Base-by-base conservation (phyloP, 192 early-diverging fungal genomes). In the Cladochytrium replicatum region DNA sequence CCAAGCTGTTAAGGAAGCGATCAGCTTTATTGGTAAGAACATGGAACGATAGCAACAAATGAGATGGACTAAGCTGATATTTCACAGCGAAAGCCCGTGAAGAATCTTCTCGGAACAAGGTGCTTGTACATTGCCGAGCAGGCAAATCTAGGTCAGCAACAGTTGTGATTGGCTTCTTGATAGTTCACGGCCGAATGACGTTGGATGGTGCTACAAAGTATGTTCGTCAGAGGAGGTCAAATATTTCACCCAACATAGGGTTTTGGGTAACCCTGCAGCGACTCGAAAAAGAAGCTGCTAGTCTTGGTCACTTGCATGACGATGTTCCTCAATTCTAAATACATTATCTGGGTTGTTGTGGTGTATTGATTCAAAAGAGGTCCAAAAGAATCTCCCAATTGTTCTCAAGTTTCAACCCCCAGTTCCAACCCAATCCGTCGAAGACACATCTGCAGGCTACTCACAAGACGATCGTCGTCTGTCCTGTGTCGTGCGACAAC, bases 91-190 rank as follows among this genome's bases (percentile, higher is more conserved):
- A 50, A 40, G 65, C 72, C 48, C 25, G 58, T 52, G 27, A 57
- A 63, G 46, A 45, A 6, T 46, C 61, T 48, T 56, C 54, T 15
- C 15, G 43, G 6, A 52, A 52, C 17, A 67, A 67, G 11, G 70
- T 87, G 43, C 78, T 84, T 52, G 85, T 87, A 2, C 85, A 87
- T 50, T 87, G 85, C 55, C 74, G 80, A 45, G 85, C 85, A 3
- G 85, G 85, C 7, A 72, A 80, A 25, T 84, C 81, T 7, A 65
- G 85, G 15, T 84, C 81, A 0, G 80, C 77, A 1, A 79, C 83
- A 0, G 77, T 71, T 0, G 78, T 85, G 5, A 66, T 87, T 8
- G 85, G 70, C 8, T 85, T 84, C 49, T 39, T 87, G 27, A 72
- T 87, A 7, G 43, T 61, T 25, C 62, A 60, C n/a, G 61, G 77